Evolutionary conservation across 352 stramenopile species (phyloP).

Genomic region (Phytophthora tentaculata): DNA sequence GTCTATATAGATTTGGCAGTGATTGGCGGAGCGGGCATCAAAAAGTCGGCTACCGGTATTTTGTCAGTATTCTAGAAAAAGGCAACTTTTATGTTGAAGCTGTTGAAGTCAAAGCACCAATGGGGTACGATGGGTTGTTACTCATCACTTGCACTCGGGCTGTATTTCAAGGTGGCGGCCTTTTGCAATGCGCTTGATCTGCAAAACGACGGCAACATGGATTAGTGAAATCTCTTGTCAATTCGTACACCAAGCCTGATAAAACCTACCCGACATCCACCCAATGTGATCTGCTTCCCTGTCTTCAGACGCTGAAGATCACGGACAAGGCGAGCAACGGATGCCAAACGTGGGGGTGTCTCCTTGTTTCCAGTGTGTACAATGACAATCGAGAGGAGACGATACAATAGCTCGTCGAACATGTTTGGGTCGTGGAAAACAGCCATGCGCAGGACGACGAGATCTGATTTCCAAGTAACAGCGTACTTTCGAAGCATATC

Average conservation of each 20-base stretch:
- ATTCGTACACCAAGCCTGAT: not conserved
- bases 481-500: constrained; percentile 56
- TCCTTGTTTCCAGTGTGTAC: constrained; percentile 60
- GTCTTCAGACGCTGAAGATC: constrained; percentile 55
- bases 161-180: constrained; percentile 43
- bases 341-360: constrained; percentile 63
- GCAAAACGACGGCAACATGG: constrained; percentile 6
- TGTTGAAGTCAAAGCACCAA: not conserved
- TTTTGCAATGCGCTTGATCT: constrained; percentile 44
- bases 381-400: constrained; percentile 65
- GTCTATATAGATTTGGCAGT: constrained; percentile 3
- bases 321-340: constrained; percentile 47
- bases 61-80: constrained; percentile 7
- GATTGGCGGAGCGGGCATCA: constrained; percentile 3
- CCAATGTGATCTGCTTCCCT: constrained; percentile 76
- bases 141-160: constrained; percentile 33
- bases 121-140: not conserved
- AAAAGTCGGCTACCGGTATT: constrained; percentile 3
- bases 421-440: constrained; percentile 56
- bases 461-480: constrained; percentile 19
- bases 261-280: constrained; percentile 65
- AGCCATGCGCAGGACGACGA: constrained; percentile 45
- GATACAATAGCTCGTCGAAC: constrained; percentile 76
- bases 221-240: too few relatives aligned
- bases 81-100: not conserved